Conservation (phyloP, 306 rosid genomes). For the Styphnolobium japonicum region DNA sequence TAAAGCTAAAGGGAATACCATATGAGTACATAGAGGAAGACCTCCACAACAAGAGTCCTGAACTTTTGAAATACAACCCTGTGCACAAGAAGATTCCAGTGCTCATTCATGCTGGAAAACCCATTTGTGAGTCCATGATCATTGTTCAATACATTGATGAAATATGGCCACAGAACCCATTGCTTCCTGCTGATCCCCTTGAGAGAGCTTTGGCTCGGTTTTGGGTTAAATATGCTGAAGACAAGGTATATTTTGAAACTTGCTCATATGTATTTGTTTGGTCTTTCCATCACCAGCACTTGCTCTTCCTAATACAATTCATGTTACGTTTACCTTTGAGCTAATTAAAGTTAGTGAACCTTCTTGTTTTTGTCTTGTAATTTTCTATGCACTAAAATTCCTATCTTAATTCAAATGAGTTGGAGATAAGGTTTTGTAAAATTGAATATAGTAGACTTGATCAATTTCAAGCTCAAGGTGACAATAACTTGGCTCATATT, state of each 20-base stretch:
- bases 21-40: slow-evolving; percentile 44
- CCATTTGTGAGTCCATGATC: slow-evolving; percentile 30
- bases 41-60: slow-evolving; percentile 25
- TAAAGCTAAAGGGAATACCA: slow-evolving; percentile 33
- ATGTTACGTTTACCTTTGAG: neutral
- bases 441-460: too few species aligned
- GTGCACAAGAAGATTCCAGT: slow-evolving; percentile 35
- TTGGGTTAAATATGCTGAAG: slow-evolving; percentile 15
- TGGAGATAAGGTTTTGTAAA: too few species aligned
- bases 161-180: slow-evolving; percentile 6
- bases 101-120: slow-evolving; percentile 42
- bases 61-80: slow-evolving; percentile 37
- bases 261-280: neutral
- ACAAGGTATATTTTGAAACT: neutral
- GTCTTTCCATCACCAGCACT: neutral
- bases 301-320: neutral
- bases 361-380: too few species aligned
- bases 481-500: neutral
- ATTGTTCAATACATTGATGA: slow-evolving; percentile 49
- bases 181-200: slow-evolving; percentile 5
- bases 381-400: too few species aligned
- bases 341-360: too few species aligned
- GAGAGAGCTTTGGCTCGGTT: slow-evolving; percentile 4
- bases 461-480: too few species aligned
- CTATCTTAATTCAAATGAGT: too few species aligned